Conservation (phyloP, 2,329 filamentous ascomycete species). For the Aspergillus sclerotialis region DNA sequence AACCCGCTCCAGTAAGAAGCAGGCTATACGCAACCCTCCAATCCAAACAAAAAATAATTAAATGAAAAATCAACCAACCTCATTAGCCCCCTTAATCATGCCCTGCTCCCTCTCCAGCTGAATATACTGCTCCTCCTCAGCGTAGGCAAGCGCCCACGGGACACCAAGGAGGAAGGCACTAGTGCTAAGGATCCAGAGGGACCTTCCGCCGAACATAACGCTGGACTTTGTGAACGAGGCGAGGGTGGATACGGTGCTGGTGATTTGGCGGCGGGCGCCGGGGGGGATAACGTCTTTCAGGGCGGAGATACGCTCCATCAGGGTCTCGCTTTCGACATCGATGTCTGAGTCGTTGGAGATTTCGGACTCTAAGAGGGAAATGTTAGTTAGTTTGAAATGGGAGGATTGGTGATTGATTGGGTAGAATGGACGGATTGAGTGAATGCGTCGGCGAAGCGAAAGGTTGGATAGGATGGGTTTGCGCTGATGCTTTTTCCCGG, state of each 20-base stretch:
- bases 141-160: slow-evolving; percentile 85
- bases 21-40: too few relatives aligned
- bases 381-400: slow-evolving; percentile 6
- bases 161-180: slow-evolving; percentile 84
- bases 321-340: slow-evolving; percentile 48
- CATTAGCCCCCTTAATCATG: slow-evolving; percentile 86
- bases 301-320: slow-evolving; percentile 64
- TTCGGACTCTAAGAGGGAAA: slow-evolving; percentile 58
- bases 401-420: slow-evolving; percentile 6
- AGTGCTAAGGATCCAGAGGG: slow-evolving; percentile 84
- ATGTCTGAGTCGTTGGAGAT: slow-evolving; percentile 75
- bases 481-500: not conserved
- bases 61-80: slow-evolving; percentile 53
- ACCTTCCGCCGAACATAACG: slow-evolving; percentile 67
- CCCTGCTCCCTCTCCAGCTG: slow-evolving; percentile 98
- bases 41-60: not conserved
- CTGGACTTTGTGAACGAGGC: slow-evolving; percentile 39
- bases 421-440: not conserved
- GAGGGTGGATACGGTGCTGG: slow-evolving; percentile 47
- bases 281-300: slow-evolving; percentile 71
- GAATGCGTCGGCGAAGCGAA: not conserved
- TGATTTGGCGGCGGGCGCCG: slow-evolving; percentile 61
- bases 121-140: slow-evolving; percentile 91
- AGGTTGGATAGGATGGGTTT: not conserved
- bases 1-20: too few relatives aligned